Percentiles rank a stretch among this genome's conserved stretches.
Conservation (phyloP, 352 stramenopile species). For the Pythium myriotylum region DNA sequence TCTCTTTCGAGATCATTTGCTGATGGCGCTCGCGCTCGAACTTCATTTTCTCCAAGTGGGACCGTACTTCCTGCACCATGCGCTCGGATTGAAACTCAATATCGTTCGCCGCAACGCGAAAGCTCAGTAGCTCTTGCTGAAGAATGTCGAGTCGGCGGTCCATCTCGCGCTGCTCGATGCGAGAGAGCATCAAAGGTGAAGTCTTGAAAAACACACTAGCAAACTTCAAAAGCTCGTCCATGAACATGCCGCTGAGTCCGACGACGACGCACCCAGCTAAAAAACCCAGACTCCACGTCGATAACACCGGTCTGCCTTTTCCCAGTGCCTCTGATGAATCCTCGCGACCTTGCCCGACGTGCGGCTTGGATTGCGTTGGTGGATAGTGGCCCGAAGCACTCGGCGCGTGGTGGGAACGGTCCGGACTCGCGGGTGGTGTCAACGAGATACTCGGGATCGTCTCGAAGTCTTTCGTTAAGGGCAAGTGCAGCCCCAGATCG, state of each 20-base stretch:
- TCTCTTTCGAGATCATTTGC: conserved; percentile 63
- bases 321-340: not conserved
- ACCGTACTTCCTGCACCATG: conserved; percentile 52
- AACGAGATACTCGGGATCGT: conserved; percentile 36
- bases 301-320: conserved; percentile 23
- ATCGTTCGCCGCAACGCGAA: conserved; percentile 44
- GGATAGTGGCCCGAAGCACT: not conserved
- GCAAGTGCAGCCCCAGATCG: conserved; percentile 12
- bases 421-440: conserved; percentile 29
- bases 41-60: conserved; percentile 50
- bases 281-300: conserved; percentile 49
- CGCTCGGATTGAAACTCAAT: conserved; percentile 62
- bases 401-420: not conserved
- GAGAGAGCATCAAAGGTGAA: conserved; percentile 26
- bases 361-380: not conserved
- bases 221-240: conserved; percentile 51
- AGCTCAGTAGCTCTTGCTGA: conserved; percentile 55
- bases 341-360: too few species aligned
- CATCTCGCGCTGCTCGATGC: conserved; percentile 37
- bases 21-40: conserved; percentile 57
- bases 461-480: conserved; percentile 17
- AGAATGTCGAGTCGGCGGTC: conserved; percentile 44
- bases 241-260: conserved; percentile 53
- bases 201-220: conserved; percentile 36
- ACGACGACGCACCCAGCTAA: conserved; percentile 42